Evolutionary conservation across 1,139 yeast species (phyloP), one percentile per base, ranked within the genome.

Genomic region (Taiozyma sp.): DNA sequence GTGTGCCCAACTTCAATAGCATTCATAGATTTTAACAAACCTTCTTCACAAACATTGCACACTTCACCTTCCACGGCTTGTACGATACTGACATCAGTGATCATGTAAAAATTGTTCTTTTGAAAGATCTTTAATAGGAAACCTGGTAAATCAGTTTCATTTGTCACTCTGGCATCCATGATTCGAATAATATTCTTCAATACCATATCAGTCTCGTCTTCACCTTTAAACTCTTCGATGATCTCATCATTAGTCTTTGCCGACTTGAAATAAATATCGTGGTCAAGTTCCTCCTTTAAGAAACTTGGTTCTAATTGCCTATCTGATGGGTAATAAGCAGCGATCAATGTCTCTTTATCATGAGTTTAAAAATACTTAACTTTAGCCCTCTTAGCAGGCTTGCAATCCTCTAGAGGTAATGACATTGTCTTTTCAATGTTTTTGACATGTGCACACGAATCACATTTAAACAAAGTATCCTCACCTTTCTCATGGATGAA

Each of bases 1-100:
- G 97, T 90, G 66, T 93, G 99, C 2, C 96, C 99, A 4, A 93
- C 88, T 68, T 93, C 99, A 55, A 93, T 89, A 7, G 97, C 95
- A 43, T 72, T 76, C 48, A 68, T 62, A 3, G 73, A 65, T 2
- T 65, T 52, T 11, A 90, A 69, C 1, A 60, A 56, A 0, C 91
- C 90, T 7, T 72, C 71, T 43, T 77, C 79, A 69, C 98, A 91
- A 22, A 69, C 65, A 3, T 76, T 77, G 66, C 98, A 93, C 8
- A 74, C 59, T 56, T 91, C 97, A 2, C 82, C 85, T n/a, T 74
- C 81, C 41, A 69, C 67, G 0, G 89, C 88, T 34, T 76, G 74
- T 0, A 88, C 90, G n/a, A 88, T 67, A 2, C 88, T 81, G 0
- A 80, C 66, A 52, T 80, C 87, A 5, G 80, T 75, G 46, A 87